Base-by-base conservation (phyloP, 2,329 filamentous ascomycete genomes). In the Orbilia blumenaviensis region DNA sequence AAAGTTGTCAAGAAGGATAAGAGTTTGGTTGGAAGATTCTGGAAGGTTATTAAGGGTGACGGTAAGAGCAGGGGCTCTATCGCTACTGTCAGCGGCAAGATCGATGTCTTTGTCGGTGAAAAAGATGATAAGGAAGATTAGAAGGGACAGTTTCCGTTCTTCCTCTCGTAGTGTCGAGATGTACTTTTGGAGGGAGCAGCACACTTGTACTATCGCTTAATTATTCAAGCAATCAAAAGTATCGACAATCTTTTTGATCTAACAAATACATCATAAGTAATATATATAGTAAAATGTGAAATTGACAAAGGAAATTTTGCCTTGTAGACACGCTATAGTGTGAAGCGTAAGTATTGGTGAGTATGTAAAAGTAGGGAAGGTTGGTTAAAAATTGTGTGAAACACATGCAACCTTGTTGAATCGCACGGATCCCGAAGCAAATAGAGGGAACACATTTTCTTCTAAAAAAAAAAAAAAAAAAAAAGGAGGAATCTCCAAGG, bases 1-100 rank as follows among this genome's bases (percentile, higher is more conserved):
- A 66, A 66, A 18, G 48, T 77, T 42, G 61, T 71, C 1, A 71
- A 62, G 60, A 71, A 71, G 41, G 54, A 75, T 16, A 66, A 52
- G 23, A 42, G 60, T 14, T 32, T 34, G 21, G 60, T 54, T 16
- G 73, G 66, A 5, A 60, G 34, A 25, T 77, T 69, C 66, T 77
- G 73, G 73, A 66, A 71, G 50, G 66, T 77, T 54, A 52, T 71
- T 29, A 77, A 77, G 50, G 73, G 73, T 10, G 60, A 42, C 18
- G 73, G 73, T 0, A 62, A 66, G 48, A 77, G 73, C 36, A 66
- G 34, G 32, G 73, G 66, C 0, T 60, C 38, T 23, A 32, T 77
- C 23, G 34, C n/a, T 14, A 66, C 72, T 2, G 48, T 77, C 16
- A 77, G 73, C 34, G 73, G 73, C 1, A 58, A 50, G 44, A 71